phyloP scores from a whole-genome alignment of 2,329 filamentous ascomycete genomes.

The Trichoderma sp. region DNA sequence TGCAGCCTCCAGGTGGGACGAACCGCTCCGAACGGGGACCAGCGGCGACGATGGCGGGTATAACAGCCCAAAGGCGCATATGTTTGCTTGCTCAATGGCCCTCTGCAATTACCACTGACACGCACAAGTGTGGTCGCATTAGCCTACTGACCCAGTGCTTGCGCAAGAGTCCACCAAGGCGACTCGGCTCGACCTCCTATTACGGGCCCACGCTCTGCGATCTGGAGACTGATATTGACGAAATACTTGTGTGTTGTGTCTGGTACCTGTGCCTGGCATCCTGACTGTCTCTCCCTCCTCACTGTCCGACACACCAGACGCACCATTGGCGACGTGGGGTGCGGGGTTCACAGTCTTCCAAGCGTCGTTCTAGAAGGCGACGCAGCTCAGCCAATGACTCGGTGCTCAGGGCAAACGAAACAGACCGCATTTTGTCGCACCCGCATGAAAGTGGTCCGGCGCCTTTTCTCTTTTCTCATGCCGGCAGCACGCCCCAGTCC shows the following conservation, averaged over 20 bases:
- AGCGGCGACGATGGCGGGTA: slow-evolving; percentile 24
- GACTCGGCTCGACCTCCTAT: background rate
- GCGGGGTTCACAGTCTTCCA: slow-evolving; percentile 26
- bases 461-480: background rate
- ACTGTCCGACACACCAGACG: background rate
- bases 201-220: background rate
- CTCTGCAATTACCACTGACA: background rate
- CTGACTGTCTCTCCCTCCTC: background rate
- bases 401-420: background rate
- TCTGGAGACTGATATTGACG: background rate
- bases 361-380: slow-evolving; percentile 27
- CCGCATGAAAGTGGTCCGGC: background rate
- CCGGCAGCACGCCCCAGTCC: background rate
- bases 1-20: slow-evolving; percentile 32
- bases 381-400: slow-evolving; percentile 21
- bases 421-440: slow-evolving; percentile 14
- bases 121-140: background rate
- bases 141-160: background rate
- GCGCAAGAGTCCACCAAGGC: background rate
- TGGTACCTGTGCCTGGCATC: background rate
- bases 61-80: background rate
- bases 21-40: slow-evolving; percentile 31
- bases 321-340: slow-evolving; percentile 23
- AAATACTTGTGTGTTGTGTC: background rate
- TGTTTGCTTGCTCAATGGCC: background rate